Base-by-base conservation (phyloP, 2,329 filamentous ascomycete genomes). In the Xylariaceae sp. region DNA sequence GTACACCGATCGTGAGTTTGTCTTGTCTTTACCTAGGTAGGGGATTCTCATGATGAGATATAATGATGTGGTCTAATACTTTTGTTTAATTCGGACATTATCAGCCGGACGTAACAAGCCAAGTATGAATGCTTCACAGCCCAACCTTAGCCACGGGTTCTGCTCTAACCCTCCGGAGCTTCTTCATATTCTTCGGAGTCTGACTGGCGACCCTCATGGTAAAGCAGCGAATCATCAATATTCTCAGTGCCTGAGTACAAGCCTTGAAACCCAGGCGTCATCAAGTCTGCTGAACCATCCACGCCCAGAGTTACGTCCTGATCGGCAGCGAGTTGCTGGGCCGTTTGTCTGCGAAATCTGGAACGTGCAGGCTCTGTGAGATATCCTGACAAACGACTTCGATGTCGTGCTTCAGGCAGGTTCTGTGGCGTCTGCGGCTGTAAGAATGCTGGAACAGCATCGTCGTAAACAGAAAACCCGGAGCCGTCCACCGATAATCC, bases 361-460 rank as follows among this genome's bases (percentile, higher is more conserved):
- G 67, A 65, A 34, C 58, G 57, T 34, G 63, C 65, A 11, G 79
- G 78, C 9, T 75, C 77, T 10, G 79, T 81, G 64, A 76, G 78
- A 11, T 76, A 70, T 9, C 75, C 75, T 11, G 71, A 69, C 39
- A 77, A 70, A 37, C 74, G 75, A 56, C 78, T 78, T 54, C 71
- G 75, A 62, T 80, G 79, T 9, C 77, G 75, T 52, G 76, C 73
- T 67, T 80, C 79, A 1, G 79, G 78, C n/a, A 82, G 66, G 57
- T 80, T 75, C 50, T 73, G 72, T 18, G 80, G 79, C 9, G 80
- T 82, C 65, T 79, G 78, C n/a, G 80, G 79, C 62, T 82, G 80
- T 8, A 68, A 70, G 4, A 71, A 71, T 18, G 77, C 72, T 6
- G 79, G 74, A 51, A 78, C 57, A 23, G 69, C 69, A 62, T 82